phyloP scores from a whole-genome alignment of 441 rosid genomes.

The Pelargonium australe region DNA sequence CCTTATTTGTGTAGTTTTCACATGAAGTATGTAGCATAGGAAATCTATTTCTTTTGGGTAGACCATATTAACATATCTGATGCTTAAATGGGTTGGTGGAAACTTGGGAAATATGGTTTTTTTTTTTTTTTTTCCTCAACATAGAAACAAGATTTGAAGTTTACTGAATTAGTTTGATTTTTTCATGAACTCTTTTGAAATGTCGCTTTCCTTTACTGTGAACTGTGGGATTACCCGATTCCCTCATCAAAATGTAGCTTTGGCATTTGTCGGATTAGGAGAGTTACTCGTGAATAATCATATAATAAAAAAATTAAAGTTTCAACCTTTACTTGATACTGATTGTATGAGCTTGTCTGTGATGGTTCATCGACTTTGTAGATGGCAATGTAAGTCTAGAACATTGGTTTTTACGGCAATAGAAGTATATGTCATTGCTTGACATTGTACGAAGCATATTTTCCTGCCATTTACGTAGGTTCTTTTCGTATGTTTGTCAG shows the following conservation, averaged over 20 bases:
- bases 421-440: background rate
- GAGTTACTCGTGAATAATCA: too few relatives aligned
- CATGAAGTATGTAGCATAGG: background rate
- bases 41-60: background rate
- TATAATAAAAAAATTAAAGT: too few relatives aligned
- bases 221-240: too few relatives aligned
- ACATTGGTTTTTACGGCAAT: too few relatives aligned
- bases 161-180: background rate
- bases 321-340: too few relatives aligned
- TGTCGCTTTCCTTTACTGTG: background rate
- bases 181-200: too few relatives aligned
- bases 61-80: background rate
- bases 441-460: background rate
- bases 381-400: too few relatives aligned
- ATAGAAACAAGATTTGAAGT: background rate
- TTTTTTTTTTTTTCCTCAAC: too few relatives aligned
- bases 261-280: too few relatives aligned
- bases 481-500: constrained; percentile 31
- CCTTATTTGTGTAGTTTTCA: constrained; percentile 4
- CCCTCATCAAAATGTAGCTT: too few relatives aligned
- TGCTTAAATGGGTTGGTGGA: background rate
- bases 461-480: background rate
- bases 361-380: too few relatives aligned
- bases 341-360: too few relatives aligned
- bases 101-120: background rate